These are phyloP conservation scores for Neurospora tetrasperma DNA, from an alignment of 495 filamentous ascomycete genomes.

Conservation along the genomic window DNA sequence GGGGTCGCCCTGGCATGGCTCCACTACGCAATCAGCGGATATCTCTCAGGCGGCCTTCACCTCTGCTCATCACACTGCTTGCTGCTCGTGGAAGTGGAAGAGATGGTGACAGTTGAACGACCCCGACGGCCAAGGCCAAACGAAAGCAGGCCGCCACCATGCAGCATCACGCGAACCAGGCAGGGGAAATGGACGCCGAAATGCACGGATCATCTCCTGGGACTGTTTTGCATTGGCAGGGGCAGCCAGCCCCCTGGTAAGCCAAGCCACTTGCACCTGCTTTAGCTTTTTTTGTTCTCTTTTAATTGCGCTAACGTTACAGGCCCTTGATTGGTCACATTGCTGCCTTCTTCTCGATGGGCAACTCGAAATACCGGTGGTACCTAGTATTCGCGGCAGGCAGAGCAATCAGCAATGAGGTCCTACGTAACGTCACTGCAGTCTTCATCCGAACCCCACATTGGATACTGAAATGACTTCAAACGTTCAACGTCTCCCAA, in stretches of 20 bases:
- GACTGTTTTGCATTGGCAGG: background rate
- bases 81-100: background rate
- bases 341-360: background rate
- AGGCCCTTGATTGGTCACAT: background rate
- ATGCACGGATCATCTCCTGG: background rate
- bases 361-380: background rate
- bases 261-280: background rate
- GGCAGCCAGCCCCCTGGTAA: background rate
- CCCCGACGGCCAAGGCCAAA: background rate
- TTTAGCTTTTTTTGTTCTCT: background rate
- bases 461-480: background rate
- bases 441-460: background rate
- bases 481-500: background rate
- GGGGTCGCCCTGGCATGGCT: background rate
- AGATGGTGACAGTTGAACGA: background rate
- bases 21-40: background rate
- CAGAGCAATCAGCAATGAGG: background rate
- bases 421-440: background rate
- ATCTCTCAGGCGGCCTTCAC: background rate
- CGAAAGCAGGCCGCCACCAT: background rate
- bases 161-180: background rate
- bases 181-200: background rate
- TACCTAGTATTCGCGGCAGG: background rate
- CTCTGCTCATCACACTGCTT: background rate
- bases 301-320: background rate